Conservation (phyloP, 768 basidiomycete species). For the Peribolospora baueri region DNA sequence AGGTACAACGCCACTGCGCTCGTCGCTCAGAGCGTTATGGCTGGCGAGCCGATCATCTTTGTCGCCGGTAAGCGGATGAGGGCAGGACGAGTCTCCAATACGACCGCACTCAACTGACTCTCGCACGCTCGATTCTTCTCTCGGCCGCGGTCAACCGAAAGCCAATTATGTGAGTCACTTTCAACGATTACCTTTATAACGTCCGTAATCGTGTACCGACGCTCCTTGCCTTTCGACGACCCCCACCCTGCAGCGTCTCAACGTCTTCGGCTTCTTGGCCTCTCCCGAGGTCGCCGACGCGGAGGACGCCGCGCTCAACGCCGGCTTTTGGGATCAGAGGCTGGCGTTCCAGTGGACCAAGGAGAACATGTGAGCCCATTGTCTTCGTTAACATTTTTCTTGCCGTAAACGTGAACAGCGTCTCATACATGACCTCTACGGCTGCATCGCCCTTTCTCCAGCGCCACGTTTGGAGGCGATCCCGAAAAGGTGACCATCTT, state of each 20-base stretch:
- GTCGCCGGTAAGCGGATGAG: conserved; percentile 5
- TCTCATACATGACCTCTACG: conserved; percentile 14
- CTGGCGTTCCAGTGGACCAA: conserved; percentile 6
- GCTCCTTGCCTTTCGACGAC: conserved; percentile 3
- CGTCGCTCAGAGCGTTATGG: background rate
- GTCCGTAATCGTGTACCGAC: background rate
- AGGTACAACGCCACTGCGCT: conserved; percentile 8
- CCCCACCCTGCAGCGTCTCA: background rate
- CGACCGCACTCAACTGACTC: conserved; percentile 1
- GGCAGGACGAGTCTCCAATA: background rate
- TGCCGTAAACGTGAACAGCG: background rate
- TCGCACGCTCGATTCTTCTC: background rate
- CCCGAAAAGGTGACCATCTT: conserved; percentile 26
- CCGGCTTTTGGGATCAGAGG: conserved; percentile 9
- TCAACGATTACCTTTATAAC: background rate
- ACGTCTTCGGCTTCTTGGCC: too few species aligned
- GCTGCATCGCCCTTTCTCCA: conserved; percentile 10
- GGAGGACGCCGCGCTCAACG: conserved; percentile 4
- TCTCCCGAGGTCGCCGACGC: background rate
- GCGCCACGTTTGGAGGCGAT: conserved; percentile 17
- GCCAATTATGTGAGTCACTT: background rate
- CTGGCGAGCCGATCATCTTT: conserved; percentile 8
- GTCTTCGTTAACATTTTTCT: background rate
- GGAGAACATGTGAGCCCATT: background rate
- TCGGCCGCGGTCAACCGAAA: background rate